Evolutionary conservation across 2,329 filamentous ascomycete genomes (phyloP).

Genomic region (Colletotrichum spinosum): DNA sequence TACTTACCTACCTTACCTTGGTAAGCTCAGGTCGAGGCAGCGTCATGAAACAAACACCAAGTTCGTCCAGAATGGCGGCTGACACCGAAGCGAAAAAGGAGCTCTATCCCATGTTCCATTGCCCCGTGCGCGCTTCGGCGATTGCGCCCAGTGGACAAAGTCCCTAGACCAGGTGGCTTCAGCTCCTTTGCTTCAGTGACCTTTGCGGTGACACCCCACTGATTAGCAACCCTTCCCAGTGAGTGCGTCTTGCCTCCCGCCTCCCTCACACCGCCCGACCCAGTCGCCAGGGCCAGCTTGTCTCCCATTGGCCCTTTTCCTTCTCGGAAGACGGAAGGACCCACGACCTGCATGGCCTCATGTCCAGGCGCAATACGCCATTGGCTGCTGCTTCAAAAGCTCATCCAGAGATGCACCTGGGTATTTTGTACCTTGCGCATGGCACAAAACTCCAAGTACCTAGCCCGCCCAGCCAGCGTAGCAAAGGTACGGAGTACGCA

Average conservation of each 20-base stretch:
- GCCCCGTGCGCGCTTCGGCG: conserved; percentile 15
- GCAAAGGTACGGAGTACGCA: conserved; percentile 6
- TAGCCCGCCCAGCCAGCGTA: conserved; percentile 3
- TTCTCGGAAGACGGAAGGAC: conserved; percentile 34
- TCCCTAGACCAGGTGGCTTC: not conserved
- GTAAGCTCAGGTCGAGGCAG: too few relatives aligned
- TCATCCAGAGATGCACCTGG: conserved; percentile 22
- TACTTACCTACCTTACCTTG: too few relatives aligned
- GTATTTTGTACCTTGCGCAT: conserved; percentile 17
- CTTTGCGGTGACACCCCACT: conserved; percentile 10
- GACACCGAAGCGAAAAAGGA: conserved; percentile 21
- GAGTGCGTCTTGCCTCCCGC: conserved; percentile 13
- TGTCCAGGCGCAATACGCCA: conserved; percentile 18
- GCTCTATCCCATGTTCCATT: conserved; percentile 29
- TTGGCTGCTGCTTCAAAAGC: conserved; percentile 15
- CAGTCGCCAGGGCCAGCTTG: conserved; percentile 11
- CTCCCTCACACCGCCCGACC: conserved; percentile 29
- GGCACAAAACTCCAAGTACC: conserved; percentile 3
- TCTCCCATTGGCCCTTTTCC: conserved; percentile 10
- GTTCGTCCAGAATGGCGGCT: conserved; percentile 17
- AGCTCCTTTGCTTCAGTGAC: not conserved
- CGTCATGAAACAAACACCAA: not conserved
- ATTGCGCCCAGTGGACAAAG: not conserved
- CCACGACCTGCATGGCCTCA: conserved; percentile 29
- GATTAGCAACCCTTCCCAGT: conserved; percentile 11